Evolutionary conservation across 2,329 filamentous ascomycete species (phyloP), one percentile per base, ranked within the genome.

Genomic region (Pseudocercospora vitis): DNA sequence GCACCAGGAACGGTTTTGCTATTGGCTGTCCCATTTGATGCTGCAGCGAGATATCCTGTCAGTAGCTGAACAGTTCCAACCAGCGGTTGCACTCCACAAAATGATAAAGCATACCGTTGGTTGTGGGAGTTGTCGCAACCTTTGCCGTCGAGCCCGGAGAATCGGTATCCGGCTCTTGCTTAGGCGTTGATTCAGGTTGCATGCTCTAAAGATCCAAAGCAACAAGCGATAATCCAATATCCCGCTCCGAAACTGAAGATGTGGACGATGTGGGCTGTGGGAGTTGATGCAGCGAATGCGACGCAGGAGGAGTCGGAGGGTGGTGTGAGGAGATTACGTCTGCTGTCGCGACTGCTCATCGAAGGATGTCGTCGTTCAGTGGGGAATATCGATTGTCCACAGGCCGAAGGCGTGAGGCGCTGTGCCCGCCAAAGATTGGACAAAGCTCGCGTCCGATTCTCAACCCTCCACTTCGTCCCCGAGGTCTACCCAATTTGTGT

Each of bases 161-260:
- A 39, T 61, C 59, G 50, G 42, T 56, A 39, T 65, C 64, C 48
- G 56, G 55, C 56, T 66, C 63, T 50, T 55, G 32, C 52, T 64
- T 62, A 12, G 51, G 28, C 19, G 52, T 50, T 46, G 52, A 48
- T 48, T 65, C 64, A 23, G 62, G 50, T 58, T 65, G 62, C 64
- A 66, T 66, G 59, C 56, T 66, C 56, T 39, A 24, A 18, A 45
- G 42, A 23, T 45, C n/a, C 19, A 23, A 21, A 42, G 8, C 12
- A 42, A 23, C 12, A 7, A 7, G n/a, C 21, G 19, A 42, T n/a
- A 8, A 4, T 42, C n/a, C 21, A 24, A 21, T 12, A 21, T 42
- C 12, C 9, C 19, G n/a, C 19, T 24, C n/a, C n/a, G n/a, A n/a
- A n/a, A n/a, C n/a, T n/a, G n/a, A n/a, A n/a, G n/a, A n/a, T n/a